phyloP scores from a whole-genome alignment of 2,329 filamentous ascomycete genomes.

The Amphichorda felina region DNA sequence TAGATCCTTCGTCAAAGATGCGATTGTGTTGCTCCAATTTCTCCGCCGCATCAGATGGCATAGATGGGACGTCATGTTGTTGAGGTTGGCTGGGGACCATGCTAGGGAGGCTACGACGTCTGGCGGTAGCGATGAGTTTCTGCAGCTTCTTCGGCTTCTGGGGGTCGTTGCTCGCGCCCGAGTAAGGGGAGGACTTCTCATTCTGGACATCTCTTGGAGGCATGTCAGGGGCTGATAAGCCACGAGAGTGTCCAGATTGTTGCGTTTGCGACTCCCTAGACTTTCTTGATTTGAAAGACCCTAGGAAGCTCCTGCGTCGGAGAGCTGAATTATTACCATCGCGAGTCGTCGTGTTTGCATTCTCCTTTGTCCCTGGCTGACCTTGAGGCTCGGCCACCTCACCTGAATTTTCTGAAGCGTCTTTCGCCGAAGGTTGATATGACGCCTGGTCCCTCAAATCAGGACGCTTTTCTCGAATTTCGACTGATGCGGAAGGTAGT shows the following conservation, averaged over 20 bases:
- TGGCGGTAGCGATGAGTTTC: not conserved
- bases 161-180: not conserved
- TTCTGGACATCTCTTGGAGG: not conserved
- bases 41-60: conserved; percentile 4
- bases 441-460: conserved; percentile 2
- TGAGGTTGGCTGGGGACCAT: not conserved
- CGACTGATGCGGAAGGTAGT: no score
- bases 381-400: not conserved
- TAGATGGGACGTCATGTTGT: conserved; percentile 3
- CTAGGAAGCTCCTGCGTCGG: not conserved
- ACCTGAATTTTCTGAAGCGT: not conserved
- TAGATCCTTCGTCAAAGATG: not conserved
- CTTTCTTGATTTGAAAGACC: conserved; percentile 1
- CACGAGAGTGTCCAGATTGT: not conserved
- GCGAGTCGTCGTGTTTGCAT: no score
- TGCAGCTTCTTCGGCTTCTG: conserved; percentile 1
- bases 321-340: no score
- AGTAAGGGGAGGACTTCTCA: not conserved
- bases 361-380: not conserved
- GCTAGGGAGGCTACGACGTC: conserved; percentile 3
- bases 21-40: conserved; percentile 4
- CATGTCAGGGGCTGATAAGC: conserved; percentile 1
- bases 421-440: not conserved
- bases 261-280: not conserved
- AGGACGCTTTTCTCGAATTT: no score